Conservation (phyloP, 2,329 filamentous ascomycete species). For the Myriangium duriaei region DNA sequence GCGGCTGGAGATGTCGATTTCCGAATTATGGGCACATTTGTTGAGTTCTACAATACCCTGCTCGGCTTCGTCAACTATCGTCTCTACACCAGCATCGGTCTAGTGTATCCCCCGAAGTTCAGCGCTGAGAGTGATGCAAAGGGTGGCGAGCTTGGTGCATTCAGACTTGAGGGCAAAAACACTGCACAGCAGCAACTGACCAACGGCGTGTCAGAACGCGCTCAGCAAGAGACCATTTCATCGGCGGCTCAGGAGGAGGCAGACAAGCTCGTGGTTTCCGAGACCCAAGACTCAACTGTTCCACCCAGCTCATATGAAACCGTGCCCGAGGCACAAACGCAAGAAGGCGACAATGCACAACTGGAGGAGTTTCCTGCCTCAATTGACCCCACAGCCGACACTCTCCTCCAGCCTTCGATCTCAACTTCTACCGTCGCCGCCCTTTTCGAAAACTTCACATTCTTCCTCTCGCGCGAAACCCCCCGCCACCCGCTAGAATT, state of each 20-base stretch:
- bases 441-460: conserved; percentile 80
- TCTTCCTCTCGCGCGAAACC: conserved; percentile 89
- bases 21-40: conserved; percentile 97
- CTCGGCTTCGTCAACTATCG: conserved; percentile 93
- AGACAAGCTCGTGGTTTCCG: conserved; percentile 28
- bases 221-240: conserved; percentile 15
- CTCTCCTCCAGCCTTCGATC: conserved; percentile 64
- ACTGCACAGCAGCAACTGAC: conserved; percentile 24
- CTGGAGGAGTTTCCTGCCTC: conserved; percentile 87
- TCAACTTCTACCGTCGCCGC: conserved; percentile 51
- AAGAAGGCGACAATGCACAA: conserved; percentile 21
- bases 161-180: conserved; percentile 71
- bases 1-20: conserved; percentile 93
- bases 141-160: conserved; percentile 80
- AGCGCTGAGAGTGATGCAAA: conserved; percentile 76
- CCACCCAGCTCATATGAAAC: conserved; percentile 14
- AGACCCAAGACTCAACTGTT: conserved; percentile 4
- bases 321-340: conserved; percentile 27
- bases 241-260: conserved; percentile 37
- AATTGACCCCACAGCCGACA: conserved; percentile 69
- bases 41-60: conserved; percentile 97
- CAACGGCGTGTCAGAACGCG: conserved; percentile 13
- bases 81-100: conserved; percentile 77
- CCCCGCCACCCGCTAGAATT: conserved; percentile 86
- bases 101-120: conserved; percentile 94